Conservation (phyloP, 805 yeast species). For the Monosporozyma unispora region DNA sequence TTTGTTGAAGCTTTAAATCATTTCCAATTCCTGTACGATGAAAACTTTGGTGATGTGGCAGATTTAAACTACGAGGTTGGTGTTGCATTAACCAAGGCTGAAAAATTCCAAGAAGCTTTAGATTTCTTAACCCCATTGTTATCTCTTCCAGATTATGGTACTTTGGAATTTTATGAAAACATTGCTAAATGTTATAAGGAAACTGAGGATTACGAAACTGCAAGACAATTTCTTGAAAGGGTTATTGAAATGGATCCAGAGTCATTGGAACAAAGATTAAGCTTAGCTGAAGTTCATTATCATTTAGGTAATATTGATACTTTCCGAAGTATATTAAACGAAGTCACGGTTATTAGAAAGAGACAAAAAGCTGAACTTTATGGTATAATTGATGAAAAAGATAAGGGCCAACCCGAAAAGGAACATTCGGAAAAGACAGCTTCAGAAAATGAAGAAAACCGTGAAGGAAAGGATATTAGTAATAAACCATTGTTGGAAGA, state of each 20-base stretch:
- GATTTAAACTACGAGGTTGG: slow-evolving; percentile 79
- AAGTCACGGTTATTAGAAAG: slow-evolving; percentile 40
- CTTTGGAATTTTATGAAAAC: slow-evolving; percentile 39
- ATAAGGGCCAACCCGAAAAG: slow-evolving; percentile 1
- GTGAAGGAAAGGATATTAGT: neutral
- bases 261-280: slow-evolving; percentile 64
- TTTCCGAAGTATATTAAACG: slow-evolving; percentile 46
- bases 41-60: slow-evolving; percentile 49
- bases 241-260: slow-evolving; percentile 50
- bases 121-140: slow-evolving; percentile 52
- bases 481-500: slow-evolving; percentile 28
- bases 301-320: slow-evolving; percentile 50
- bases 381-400: slow-evolving; percentile 5
- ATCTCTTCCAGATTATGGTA: slow-evolving; percentile 42
- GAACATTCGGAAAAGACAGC: slow-evolving; percentile 1
- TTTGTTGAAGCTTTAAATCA: slow-evolving; percentile 66
- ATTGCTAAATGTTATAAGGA: slow-evolving; percentile 74
- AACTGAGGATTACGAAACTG: slow-evolving; percentile 56
- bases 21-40: slow-evolving; percentile 48
- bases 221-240: slow-evolving; percentile 48
- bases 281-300: slow-evolving; percentile 74
- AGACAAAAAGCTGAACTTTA: slow-evolving; percentile 19
- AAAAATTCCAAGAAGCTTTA: slow-evolving; percentile 67
- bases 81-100: slow-evolving; percentile 55
- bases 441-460: neutral